These are phyloP conservation scores for Puccinia triticina DNA, from an alignment of 1,284 basidiomycete genomes.

Conservation along the genomic window DNA sequence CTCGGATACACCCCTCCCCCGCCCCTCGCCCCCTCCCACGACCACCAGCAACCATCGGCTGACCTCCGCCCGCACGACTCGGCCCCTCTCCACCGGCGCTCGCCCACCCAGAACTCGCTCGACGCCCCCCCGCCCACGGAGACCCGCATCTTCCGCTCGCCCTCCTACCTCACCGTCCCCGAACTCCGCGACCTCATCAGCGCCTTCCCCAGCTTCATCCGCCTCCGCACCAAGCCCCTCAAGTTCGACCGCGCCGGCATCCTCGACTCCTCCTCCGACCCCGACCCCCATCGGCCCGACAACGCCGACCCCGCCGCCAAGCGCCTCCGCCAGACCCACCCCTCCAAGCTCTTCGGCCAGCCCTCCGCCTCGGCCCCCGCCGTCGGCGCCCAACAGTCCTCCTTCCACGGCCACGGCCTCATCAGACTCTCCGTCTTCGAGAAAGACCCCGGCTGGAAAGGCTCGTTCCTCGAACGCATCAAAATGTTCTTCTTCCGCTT, in stretches of 20 bases:
- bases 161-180: conserved; percentile 54
- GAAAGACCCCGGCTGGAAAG: conserved; percentile 42
- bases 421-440: conserved; percentile 39
- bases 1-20: background rate
- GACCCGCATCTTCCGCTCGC: conserved; percentile 54
- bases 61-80: background rate
- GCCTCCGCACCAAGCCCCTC: background rate
- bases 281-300: too few species aligned
- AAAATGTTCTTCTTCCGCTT: conserved; percentile 36
- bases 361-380: background rate
- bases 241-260: conserved; percentile 16
- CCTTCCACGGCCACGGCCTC: conserved; percentile 12
- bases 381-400: too few species aligned
- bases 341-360: background rate
- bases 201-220: conserved; percentile 55
- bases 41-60: background rate
- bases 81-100: conserved; percentile 1
- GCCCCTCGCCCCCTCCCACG: background rate
- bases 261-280: background rate
- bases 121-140: conserved; percentile 36
- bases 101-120: conserved; percentile 22
- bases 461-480: conserved; percentile 28
- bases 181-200: conserved; percentile 52
- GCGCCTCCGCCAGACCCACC: background rate
- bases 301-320: background rate